phyloP scores from a whole-genome alignment of 2,329 filamentous ascomycete species.

The Phialophora macrospora region DNA sequence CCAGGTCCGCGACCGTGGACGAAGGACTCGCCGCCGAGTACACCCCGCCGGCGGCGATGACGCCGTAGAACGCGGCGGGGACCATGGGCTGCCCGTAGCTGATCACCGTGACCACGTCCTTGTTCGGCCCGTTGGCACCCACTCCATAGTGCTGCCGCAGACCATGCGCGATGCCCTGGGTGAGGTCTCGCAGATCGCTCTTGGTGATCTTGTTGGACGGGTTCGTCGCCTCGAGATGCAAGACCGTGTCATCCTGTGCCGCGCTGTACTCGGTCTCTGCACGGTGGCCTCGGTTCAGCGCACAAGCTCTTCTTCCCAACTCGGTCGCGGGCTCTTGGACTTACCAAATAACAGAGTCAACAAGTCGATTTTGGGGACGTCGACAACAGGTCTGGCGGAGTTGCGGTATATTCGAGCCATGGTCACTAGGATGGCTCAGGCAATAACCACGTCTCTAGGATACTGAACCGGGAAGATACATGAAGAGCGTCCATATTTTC shows the following conservation, averaged over 20 bases:
- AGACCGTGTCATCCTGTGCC: slow-evolving; percentile 53
- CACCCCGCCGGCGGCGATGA: slow-evolving; percentile 64
- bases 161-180: slow-evolving; percentile 60
- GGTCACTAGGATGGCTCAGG: slow-evolving; percentile 1
- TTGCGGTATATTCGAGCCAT: slow-evolving; percentile 34
- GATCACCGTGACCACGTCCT: slow-evolving; percentile 62
- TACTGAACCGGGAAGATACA: not conserved
- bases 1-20: slow-evolving; percentile 58
- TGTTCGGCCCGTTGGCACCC: slow-evolving; percentile 54
- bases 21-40: slow-evolving; percentile 61
- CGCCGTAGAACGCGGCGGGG: slow-evolving; percentile 59
- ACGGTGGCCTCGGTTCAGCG: slow-evolving; percentile 6
- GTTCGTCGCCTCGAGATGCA: slow-evolving; percentile 64
- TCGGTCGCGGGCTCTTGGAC: not conserved
- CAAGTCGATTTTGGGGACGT: slow-evolving; percentile 36
- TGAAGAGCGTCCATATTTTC: not conserved
- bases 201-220: slow-evolving; percentile 62
- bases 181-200: slow-evolving; percentile 54
- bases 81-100: slow-evolving; percentile 63
- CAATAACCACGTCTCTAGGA: not conserved
- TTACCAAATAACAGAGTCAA: slow-evolving; percentile 37
- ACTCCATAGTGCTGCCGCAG: slow-evolving; percentile 61
- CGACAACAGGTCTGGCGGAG: slow-evolving; percentile 24
- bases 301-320: not conserved
- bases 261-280: slow-evolving; percentile 32